phyloP scores from a whole-genome alignment of 768 basidiomycete genomes.

The Kwoniella bestiolae region DNA sequence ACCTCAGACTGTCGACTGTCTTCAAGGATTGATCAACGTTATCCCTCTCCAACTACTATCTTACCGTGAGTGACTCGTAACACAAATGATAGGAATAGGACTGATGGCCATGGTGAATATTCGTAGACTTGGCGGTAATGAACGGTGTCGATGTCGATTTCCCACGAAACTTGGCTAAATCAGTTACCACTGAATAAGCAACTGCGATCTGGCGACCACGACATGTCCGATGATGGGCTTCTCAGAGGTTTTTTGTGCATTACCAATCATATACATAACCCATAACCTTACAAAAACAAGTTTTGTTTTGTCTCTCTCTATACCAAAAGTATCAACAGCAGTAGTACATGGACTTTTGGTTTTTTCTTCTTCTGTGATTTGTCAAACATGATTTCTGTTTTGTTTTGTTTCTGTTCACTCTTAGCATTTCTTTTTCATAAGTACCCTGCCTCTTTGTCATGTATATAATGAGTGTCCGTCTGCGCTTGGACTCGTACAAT shows the following conservation, averaged over 20 bases:
- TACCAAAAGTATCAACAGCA: neutral
- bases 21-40: conserved; percentile 95
- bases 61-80: conserved; percentile 63
- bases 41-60: conserved; percentile 93
- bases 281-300: neutral
- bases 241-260: neutral
- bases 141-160: conserved; percentile 98
- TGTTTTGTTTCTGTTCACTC: conserved; percentile 1
- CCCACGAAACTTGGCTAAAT: conserved; percentile 81
- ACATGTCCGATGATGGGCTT: too few relatives aligned
- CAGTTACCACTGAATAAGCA: conserved; percentile 51
- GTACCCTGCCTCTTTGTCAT: neutral
- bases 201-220: neutral
- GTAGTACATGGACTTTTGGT: neutral
- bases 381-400: neutral
- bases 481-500: too few relatives aligned
- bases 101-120: neutral
- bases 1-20: conserved; percentile 88
- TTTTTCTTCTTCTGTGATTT: neutral
- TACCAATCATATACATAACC: neutral
- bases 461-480: conserved; percentile 28
- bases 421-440: neutral
- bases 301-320: neutral
- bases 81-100: neutral
- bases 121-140: conserved; percentile 76